Evolutionary conservation across 768 basidiomycete species (phyloP), one percentile per base, ranked within the genome.

Genomic region (Calocera viscosa): DNA sequence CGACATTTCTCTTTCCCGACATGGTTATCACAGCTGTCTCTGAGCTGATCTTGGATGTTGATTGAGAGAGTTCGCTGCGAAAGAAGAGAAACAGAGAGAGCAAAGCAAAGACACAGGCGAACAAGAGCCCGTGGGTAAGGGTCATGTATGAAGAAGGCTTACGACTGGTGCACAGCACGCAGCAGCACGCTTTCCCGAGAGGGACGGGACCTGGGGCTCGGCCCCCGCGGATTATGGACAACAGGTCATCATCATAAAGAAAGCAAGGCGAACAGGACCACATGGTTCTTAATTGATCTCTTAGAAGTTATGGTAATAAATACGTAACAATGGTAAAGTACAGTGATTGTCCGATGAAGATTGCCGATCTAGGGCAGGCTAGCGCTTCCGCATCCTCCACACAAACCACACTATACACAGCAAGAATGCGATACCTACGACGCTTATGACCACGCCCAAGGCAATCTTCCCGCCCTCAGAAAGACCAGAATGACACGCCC

Each of bases 401-500:
- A 60, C 53, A 32, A 60, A 60, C 53, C 53, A 60, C 2, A 30
- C 30, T 2, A 26, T 32, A 30, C 53, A 60, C 0, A 79, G 82
- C 19, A 86, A 70, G 34, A 91, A 78, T 30, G 85, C 64, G 5
- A 84, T 66, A 2, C 88, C 88, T 14, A 86, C 84, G 24, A 87
- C 77, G 22, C 82, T 80, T 49, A 92, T 77, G 22, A 86, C 76
- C 34, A 86, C 80, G 0, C 82, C 90, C 75, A 94, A 82, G 0
- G 85, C 90, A 65, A 92, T 85, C 72, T 83, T 84, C 2, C 77
- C 86, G 32, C 79, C 81, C 67, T 73, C 82, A 70, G 84, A 82
- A n/a, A 94, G 79, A 26, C 79, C 78, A 5, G 80, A 79, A 3
- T 77, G 76, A 5, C 64, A 28, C 0, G 60, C 66, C 67, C 78